Base-by-base conservation (phyloP, 2,329 filamentous ascomycete genomes). In the Mycosphaerelloides madeirae region DNA sequence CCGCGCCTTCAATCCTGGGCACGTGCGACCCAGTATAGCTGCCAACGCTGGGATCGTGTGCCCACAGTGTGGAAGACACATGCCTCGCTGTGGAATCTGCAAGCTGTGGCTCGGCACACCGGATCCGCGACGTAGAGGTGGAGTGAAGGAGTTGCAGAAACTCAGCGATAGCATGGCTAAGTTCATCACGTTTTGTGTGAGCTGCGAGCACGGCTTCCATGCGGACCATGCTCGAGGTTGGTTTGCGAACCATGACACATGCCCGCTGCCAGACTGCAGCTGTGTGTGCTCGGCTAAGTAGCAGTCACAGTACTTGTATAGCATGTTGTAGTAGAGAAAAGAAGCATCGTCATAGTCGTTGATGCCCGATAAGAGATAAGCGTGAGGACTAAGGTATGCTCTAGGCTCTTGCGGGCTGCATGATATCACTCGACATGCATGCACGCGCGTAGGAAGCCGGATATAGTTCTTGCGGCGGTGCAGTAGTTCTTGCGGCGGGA, bases 131-230 rank as follows among this genome's bases (percentile, higher is more conserved):
- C 37, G 56, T 65, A 39, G 50, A 43, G 54, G 47, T 29, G 54
- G 50, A 45, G 37, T 40, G 55, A 65, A 32, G 65, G 68, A 54
- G 44, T 37, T 42, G 40, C 38, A 52, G 51, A 50, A 54, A 41
- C 38, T 39, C 43, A 41, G 36, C 46, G 76, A 79, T 50, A 44
- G 69, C 6, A 74, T 81, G 69, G 71, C 70, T 13, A 68, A 73
- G 41, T 74, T 80, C 54, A 32, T 35, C 25, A 75, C 76, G 3
- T 80, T 83, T 56, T 84, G 80, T 56, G 76, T 79, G 53, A 74
- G 70, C 47, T 84, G 80, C 59, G 77, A 76, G 53, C 80, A 84
- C 66, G 79, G 78, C 1, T 81, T 77, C 53, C 80, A 84, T 66
- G 78, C 76, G 3, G 68, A 79, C 61, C 80, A 83, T 68, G 80